Evolutionary conservation across 345 rosid genomes (phyloP).

Genomic region (Arabidopsis arenosa): DNA sequence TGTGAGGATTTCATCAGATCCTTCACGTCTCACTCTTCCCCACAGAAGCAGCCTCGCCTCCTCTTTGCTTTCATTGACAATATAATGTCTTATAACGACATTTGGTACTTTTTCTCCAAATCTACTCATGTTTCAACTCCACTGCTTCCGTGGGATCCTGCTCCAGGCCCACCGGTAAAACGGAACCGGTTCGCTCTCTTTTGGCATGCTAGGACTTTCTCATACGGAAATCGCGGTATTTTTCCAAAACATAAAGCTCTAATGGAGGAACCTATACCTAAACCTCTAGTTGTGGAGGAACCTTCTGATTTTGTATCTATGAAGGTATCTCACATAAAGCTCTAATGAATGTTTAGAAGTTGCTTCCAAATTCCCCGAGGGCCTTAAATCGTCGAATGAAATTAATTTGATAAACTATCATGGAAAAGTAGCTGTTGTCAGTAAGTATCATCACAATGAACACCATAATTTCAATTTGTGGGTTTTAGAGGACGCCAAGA

Average conservation of each 20-base stretch:
- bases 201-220: too few relatives aligned
- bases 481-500: background rate
- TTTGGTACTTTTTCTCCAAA: background rate
- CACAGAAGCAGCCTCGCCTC: background rate
- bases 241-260: too few relatives aligned
- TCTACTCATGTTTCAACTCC: background rate
- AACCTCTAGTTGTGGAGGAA: background rate
- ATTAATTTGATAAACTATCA: background rate
- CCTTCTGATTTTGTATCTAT: background rate
- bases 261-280: too few relatives aligned
- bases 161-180: background rate
- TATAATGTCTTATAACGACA: background rate
- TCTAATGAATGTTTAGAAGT: background rate
- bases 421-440: conserved; percentile 11
- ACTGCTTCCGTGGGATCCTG: background rate
- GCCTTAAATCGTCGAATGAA: background rate
- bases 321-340: too few relatives aligned
- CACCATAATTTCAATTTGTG: background rate
- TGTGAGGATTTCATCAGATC: background rate
- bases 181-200: background rate
- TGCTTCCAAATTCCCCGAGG: background rate
- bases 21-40: background rate
- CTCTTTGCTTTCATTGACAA: background rate
- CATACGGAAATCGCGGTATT: too few relatives aligned
- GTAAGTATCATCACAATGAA: too few relatives aligned